Evolutionary conservation across 208 protist genomes (phyloP).

Genomic region (Wallacemonas sp.): DNA sequence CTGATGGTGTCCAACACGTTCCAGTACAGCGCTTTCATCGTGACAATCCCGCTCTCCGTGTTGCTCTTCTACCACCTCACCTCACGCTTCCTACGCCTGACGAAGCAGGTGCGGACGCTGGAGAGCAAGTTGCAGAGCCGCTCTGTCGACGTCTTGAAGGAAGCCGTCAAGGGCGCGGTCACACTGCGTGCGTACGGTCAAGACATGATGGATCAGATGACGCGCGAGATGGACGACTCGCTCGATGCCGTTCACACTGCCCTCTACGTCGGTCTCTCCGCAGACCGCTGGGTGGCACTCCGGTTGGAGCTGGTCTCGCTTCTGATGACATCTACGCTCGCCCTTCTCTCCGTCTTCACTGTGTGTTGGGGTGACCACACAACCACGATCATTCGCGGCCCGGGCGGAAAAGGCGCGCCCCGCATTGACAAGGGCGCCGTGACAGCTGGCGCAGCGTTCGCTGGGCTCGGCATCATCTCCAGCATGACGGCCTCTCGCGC

Average conservation of each 20-base stretch:
- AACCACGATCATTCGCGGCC: conserved; percentile 18
- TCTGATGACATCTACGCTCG: conserved; percentile 57
- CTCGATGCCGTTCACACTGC: conserved; percentile 63
- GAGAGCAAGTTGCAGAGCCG: conserved; percentile 52
- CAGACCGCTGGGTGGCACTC: conserved; percentile 74
- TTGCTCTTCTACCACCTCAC: conserved; percentile 78
- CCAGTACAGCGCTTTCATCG: conserved; percentile 58
- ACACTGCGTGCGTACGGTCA: conserved; percentile 65
- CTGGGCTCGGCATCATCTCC: conserved; percentile 62
- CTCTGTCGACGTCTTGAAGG: conserved; percentile 56
- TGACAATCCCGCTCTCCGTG: conserved; percentile 60
- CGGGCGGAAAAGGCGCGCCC: not conserved
- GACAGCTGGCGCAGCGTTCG: conserved; percentile 37
- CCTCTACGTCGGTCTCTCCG: conserved; percentile 45
- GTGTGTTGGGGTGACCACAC: conserved; percentile 23
- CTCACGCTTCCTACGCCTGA: conserved; percentile 59
- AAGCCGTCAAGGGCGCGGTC: conserved; percentile 58
- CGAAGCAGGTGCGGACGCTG: conserved; percentile 68
- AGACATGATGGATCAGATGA: conserved; percentile 34
- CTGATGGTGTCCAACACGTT: conserved; percentile 65
- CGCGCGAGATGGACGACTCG: conserved; percentile 53
- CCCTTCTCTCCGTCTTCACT: conserved; percentile 57
- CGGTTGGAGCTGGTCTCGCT: conserved; percentile 70
- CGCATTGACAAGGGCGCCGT: conserved; percentile 20
- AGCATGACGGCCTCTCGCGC: conserved; percentile 57